Base-by-base conservation (phyloP, 192 early-diverging fungal species). In the Coemansia sp. region DNA sequence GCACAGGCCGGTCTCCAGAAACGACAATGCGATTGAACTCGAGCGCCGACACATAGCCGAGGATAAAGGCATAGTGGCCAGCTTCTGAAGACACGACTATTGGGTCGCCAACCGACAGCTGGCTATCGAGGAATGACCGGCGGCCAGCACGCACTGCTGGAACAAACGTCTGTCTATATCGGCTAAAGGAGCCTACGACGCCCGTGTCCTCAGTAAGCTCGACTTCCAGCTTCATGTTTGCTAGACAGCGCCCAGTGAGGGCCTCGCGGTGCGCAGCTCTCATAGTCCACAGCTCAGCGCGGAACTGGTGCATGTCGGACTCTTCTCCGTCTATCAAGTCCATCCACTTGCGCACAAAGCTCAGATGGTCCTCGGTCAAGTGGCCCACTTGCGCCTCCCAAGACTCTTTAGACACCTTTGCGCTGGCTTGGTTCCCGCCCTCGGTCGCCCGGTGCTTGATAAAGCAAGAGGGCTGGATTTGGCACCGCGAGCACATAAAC, bases 341-440 rank as follows among this genome's bases (percentile, higher is more conserved):
- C 62, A 91, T 86, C 95, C 96, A 97, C 17, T 89, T 85, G 27
- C 80, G 82, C 59, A 95, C 88, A 76, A 97, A 98, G 42, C 60
- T 72, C 12, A 86, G 21, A n/a, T 94, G 89, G 5, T 62, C 62
- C 2, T 72, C 72, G 3, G 72, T 86, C 19, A 96, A 31, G 69
- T 92, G 89, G 1, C 69, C 83, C 0, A 87, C 89, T 9, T 75
- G 72, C 15, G 87, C 72, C 3, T 91, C 82, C 86, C 93, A 97
- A 38, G 89, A 48, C 0, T 73, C 57, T 1, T 72, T 85, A 11
- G 59, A 8, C 6, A 94, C 67, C 0, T 89, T 88, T 45, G 89
- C 88, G 2, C 86, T 80, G 14, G 75, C 75, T 0, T 64, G 65
- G 15, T 67, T 86, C 1, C 94, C 93, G 19, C 76, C 70, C 51